Percentiles rank a stretch among this genome's conserved stretches.
Evolutionary conservation across 768 basidiomycete genomes (phyloP).

Genomic region (Tricholoma terreum): DNA sequence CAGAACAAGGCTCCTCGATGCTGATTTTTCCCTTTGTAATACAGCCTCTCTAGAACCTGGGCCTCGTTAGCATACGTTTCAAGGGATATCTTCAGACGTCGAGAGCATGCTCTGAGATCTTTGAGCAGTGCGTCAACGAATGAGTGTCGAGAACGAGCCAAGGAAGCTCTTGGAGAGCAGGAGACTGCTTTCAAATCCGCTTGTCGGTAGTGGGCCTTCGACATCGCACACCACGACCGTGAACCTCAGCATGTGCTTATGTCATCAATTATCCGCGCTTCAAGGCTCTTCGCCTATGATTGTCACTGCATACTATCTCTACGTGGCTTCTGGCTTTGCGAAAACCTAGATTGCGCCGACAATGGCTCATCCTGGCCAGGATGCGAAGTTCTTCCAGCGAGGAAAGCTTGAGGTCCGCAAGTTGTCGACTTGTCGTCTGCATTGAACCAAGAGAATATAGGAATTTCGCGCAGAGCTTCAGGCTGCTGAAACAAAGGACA

Average conservation of each 20-base stretch:
- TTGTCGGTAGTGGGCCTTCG: not conserved
- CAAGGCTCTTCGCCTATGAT: not conserved
- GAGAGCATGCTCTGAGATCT: slow-evolving; percentile 51
- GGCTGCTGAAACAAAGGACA: slow-evolving; percentile 92
- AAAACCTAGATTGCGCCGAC: not conserved
- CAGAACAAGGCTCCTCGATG: slow-evolving; percentile 69
- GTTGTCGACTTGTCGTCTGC: not conserved
- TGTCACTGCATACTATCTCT: not conserved
- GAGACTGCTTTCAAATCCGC: not conserved
- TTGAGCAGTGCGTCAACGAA: slow-evolving; percentile 59
- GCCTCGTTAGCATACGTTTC: slow-evolving; percentile 47
- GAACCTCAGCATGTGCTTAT: not conserved
- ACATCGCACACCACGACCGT: no score
- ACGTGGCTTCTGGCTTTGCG: not conserved
- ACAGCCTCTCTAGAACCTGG: slow-evolving; percentile 60
- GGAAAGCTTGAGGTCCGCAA: slow-evolving; percentile 84
- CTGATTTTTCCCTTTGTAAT: slow-evolving; percentile 82
- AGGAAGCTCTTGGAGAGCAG: slow-evolving; percentile 18
- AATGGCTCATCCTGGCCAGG: slow-evolving; percentile 67
- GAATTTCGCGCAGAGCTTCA: slow-evolving; percentile 91
- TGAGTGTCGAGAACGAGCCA: slow-evolving; percentile 31
- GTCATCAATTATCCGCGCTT: not conserved
- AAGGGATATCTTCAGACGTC: slow-evolving; percentile 46
- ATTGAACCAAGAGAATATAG: slow-evolving; percentile 31
- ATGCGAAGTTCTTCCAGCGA: slow-evolving; percentile 89